Evolutionary conservation across 768 basidiomycete species (phyloP).

Genomic region (Naematelia aurantialba): DNA sequence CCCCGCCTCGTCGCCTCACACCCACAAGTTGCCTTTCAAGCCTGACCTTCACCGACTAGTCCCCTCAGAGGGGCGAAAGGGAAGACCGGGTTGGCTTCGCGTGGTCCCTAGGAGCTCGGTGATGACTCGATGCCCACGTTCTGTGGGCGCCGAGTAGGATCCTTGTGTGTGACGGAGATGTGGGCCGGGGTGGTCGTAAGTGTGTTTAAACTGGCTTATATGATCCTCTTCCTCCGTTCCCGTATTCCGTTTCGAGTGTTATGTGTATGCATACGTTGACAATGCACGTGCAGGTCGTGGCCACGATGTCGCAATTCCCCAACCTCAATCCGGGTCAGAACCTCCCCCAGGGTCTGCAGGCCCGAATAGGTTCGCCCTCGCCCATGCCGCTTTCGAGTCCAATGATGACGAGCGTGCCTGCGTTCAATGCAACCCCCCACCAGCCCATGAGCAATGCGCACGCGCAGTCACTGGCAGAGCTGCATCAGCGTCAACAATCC

Average conservation of each 20-base stretch:
- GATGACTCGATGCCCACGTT: slow-evolving; percentile 16
- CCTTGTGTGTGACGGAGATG: slow-evolving; percentile 20
- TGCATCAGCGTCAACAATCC: slow-evolving; percentile 8
- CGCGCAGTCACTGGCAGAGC: slow-evolving; percentile 1
- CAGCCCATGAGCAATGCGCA: slow-evolving; percentile 1
- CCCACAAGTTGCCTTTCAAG: slow-evolving; percentile 13
- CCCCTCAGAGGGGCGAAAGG: slow-evolving; percentile 1
- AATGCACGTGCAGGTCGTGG: neutral
- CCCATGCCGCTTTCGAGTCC: too few species aligned
- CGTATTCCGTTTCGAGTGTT: neutral
- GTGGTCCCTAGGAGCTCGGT: slow-evolving; percentile 8
- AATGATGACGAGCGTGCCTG: neutral
- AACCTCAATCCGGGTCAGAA: slow-evolving; percentile 13
- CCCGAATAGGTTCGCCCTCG: neutral
- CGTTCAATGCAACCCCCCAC: slow-evolving; percentile 8
- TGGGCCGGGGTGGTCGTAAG: slow-evolving; percentile 15
- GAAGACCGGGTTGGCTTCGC: slow-evolving; percentile 18
- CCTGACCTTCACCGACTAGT: slow-evolving; percentile 14
- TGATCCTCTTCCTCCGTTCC: slow-evolving; percentile 26
- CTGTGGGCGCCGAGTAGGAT: slow-evolving; percentile 18
- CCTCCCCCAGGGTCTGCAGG: slow-evolving; percentile 2
- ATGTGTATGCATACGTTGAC: slow-evolving; percentile 21
- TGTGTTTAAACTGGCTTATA: slow-evolving; percentile 45
- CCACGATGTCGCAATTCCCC: slow-evolving; percentile 29
- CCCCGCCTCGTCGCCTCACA: slow-evolving; percentile 13